Base-by-base conservation (phyloP, 176 grass and related monocot species). In the Avena insularis region DNA sequence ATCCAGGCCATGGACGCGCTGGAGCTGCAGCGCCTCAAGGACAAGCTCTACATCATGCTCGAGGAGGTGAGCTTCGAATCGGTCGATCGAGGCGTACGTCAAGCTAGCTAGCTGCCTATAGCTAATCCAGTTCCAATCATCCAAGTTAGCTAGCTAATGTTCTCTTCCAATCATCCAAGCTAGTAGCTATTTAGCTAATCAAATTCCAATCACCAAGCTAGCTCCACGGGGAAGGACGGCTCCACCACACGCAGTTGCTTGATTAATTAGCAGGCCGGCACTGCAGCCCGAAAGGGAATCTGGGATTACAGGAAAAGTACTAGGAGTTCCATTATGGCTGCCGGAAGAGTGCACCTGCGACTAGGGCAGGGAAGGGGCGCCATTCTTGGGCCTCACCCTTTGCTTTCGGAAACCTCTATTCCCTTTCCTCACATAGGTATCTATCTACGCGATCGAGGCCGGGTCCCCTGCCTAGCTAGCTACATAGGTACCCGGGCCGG, bases 391-490 rank as follows among this genome's bases (percentile, higher is more conserved):
- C 86, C 89, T 90, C 89, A 25, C 92, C 87, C 82, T 83, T 85
- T 68, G 87, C 83, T 93, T 96, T 96, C 86, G 92, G 92, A 99
- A 94, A 99, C 91, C 94, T 96, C 94, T 93, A 96, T 94, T 90
- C 94, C 80, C 83, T 89, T 87, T 46, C 90, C 67, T 86, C 58
- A 64, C 78, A 51, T 85, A 85, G 90, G 85, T 63, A 2, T 67
- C 61, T 64, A 84, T 79, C 92, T 82, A 85, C 78, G 63, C 40
- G 75, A 53, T 35, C 64, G 64, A 70, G 71, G 46, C 71, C 45
- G 71, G 87, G 73, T 86, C 86, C 83, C 87, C 84, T 81, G 45
- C 78, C 91, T 89, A 85, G 86, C 9, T 40, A 10, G 86, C 9
- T 40, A 11, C 38, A 73, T 48, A 23, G 70, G 64, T 49, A 8